Percentiles rank a stretch among this genome's conserved stretches.
These are phyloP conservation scores for Casuarina glauca DNA, from an alignment of 306 rosid species.

Conservation along the genomic window DNA sequence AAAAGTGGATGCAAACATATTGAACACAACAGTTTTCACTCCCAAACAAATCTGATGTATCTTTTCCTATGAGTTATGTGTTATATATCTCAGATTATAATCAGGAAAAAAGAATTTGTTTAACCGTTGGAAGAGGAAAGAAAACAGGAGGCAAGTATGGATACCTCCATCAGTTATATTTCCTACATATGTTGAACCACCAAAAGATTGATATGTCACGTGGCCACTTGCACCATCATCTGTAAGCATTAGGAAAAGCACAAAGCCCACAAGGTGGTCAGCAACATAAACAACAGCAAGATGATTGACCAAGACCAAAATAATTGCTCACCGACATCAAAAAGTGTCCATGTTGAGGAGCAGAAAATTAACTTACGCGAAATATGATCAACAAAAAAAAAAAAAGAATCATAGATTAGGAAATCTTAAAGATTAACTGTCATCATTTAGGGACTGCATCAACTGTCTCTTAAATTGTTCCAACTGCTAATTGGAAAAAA, in stretches of 20 bases:
- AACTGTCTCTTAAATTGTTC: slow-evolving; percentile 88
- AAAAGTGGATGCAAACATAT: slow-evolving; percentile 8
- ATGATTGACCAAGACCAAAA: neutral
- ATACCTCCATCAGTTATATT: slow-evolving; percentile 71
- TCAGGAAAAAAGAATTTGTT: slow-evolving; percentile 4
- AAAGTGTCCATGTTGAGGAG: neutral
- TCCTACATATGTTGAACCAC: slow-evolving; percentile 44
- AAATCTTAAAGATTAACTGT: slow-evolving; percentile 72
- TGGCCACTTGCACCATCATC: slow-evolving; percentile 68
- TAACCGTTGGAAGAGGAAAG: neutral
- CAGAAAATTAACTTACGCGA: slow-evolving; percentile 15
- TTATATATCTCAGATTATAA: slow-evolving; percentile 12
- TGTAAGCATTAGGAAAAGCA: slow-evolving; percentile 39
- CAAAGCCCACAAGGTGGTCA: slow-evolving; percentile 14
- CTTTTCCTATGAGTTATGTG: slow-evolving; percentile 1
- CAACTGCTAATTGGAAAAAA: slow-evolving; percentile 51
- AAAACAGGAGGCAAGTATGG: slow-evolving; percentile 15
- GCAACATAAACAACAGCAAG: neutral
- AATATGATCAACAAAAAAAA: neutral
- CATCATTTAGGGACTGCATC: slow-evolving; percentile 86
- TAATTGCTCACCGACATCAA: slow-evolving; percentile 3
- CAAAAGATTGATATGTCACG: slow-evolving; percentile 41
- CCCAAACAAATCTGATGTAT: neutral
- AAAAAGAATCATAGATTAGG: slow-evolving; percentile 4
- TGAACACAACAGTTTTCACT: slow-evolving; percentile 7